phyloP scores from a whole-genome alignment of 768 basidiomycete species.

The Termitomyces eurrhizus region DNA sequence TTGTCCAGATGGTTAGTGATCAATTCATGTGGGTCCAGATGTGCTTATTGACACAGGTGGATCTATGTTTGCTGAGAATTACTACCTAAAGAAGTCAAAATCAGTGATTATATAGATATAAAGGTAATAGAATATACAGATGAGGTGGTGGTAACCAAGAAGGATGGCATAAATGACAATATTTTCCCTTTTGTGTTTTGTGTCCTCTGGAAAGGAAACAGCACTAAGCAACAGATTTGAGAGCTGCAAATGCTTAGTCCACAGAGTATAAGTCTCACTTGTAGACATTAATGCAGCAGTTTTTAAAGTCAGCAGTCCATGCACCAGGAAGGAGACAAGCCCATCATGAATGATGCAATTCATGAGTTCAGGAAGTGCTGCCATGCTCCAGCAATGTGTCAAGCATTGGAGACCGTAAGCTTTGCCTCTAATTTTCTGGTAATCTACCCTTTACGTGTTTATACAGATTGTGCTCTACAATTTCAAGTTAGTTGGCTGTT shows the following conservation, averaged over 20 bases:
- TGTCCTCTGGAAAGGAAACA: conserved; percentile 35
- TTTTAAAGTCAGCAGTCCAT: conserved; percentile 25
- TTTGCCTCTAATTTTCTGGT: too few relatives aligned
- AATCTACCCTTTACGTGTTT: too few relatives aligned
- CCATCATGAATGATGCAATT: conserved; percentile 72
- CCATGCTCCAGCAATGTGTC: conserved; percentile 37
- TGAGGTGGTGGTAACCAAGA: conserved; percentile 78
- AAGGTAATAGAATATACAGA: too few relatives aligned
- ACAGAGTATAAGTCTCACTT: too few relatives aligned
- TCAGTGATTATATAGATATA: conserved; percentile 10
- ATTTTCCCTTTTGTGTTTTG: conserved; percentile 37
- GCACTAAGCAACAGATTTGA: too few relatives aligned
- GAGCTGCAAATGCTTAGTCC: too few relatives aligned
- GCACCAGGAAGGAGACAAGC: conserved; percentile 42
- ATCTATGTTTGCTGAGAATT: conserved; percentile 72
- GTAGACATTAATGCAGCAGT: conserved; percentile 19
- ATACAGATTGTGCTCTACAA: conserved; percentile 50
- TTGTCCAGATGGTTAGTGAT: too few relatives aligned
- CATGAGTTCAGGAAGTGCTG: too few relatives aligned
- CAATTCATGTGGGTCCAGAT: conserved; percentile 62
- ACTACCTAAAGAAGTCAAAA: conserved; percentile 31
- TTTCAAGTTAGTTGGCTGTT: background rate
- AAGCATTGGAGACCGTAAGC: too few relatives aligned
- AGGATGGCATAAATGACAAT: conserved; percentile 55
- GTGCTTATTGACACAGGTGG: conserved; percentile 69